Percentiles rank a stretch among this genome's conserved stretches.
Conservation (phyloP, 2,329 filamentous ascomycete genomes). For the Parascedosporium putredinis region DNA sequence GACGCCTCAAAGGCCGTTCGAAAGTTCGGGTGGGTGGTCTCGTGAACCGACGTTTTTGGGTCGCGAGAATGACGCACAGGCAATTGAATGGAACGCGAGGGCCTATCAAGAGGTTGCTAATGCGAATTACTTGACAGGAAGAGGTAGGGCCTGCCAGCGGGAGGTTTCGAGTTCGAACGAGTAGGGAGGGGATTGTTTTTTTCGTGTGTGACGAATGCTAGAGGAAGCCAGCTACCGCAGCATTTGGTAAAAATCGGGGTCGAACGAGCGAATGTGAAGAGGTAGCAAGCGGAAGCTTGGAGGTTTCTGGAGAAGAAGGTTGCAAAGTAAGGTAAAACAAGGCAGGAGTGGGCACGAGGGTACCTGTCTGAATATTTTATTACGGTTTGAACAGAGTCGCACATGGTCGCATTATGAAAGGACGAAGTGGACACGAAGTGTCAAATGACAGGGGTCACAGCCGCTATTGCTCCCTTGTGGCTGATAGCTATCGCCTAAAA, state of each 20-base stretch:
- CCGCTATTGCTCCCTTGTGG: neutral
- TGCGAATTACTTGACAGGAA: neutral
- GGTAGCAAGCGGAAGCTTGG: neutral
- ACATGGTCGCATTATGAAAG: neutral
- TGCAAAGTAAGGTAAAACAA: neutral
- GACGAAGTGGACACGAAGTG: neutral
- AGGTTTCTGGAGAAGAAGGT: neutral
- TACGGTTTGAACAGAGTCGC: neutral
- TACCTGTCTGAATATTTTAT: neutral
- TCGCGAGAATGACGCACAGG: neutral
- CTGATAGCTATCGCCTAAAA: neutral
- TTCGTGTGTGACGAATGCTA: neutral
- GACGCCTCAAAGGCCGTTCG: too few relatives aligned
- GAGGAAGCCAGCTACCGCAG: slow-evolving; percentile 7
- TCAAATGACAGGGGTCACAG: neutral
- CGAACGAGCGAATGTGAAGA: slow-evolving; percentile 2
- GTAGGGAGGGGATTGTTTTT: neutral
- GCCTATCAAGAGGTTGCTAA: neutral
- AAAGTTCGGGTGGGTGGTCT: too few relatives aligned
- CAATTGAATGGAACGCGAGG: neutral
- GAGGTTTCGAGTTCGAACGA: neutral
- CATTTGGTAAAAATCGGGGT: neutral
- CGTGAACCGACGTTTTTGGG: neutral
- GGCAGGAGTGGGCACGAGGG: neutral
- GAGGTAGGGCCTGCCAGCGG: neutral